Base-by-base conservation (phyloP, 2,329 filamentous ascomycete species). In the Fusarium sp. region DNA sequence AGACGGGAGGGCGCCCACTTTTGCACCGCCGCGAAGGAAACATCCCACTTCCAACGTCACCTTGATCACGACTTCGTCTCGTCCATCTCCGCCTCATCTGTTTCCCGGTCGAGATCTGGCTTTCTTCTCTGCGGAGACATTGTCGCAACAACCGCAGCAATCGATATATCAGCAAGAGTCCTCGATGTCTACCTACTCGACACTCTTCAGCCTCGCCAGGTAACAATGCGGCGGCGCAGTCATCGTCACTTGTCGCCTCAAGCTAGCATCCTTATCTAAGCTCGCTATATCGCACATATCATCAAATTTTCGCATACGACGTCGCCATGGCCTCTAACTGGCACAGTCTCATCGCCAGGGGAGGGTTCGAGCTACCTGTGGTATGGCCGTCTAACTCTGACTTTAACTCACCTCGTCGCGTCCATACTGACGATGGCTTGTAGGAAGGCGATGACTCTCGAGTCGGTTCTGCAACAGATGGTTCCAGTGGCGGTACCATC, bases 401-500 rank as follows among this genome's bases (percentile, higher is more conserved):
- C 59, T 41, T 50, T 59, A 52, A 33, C 37, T 39, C 15, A 17
- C 46, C 23, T 22, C 19, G 37, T 62, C 37, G 43, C 48, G 20
- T 44, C 4, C 22, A 2, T 52, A 41, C 58, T 62, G 27, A 62
- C 10, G 3, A 41, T 19, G n/a, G 8, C 17, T 15, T 33, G 17
- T 32, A 73, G 70, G 56, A 62, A 50, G 51, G 61, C 23, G 63
- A 71, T n/a, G 79, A 81, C 53, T 74, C 77, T 20, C 75, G 79
- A 20, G 70, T 77, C 37, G 79, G 79, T 43, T 76, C 79, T 27
- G 71, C 70, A 37, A 76, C 78, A 46, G 71, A 79, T 44, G 78
- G 76, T 41, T 75, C 78, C 6, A 62, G 65, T 2, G 75, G 73
- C 7, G 79, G 79, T 54, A 80, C 79, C 13, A 51, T 81, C 23